phyloP scores from a whole-genome alignment of 805 yeast species.

The Pichia kluyveri region DNA sequence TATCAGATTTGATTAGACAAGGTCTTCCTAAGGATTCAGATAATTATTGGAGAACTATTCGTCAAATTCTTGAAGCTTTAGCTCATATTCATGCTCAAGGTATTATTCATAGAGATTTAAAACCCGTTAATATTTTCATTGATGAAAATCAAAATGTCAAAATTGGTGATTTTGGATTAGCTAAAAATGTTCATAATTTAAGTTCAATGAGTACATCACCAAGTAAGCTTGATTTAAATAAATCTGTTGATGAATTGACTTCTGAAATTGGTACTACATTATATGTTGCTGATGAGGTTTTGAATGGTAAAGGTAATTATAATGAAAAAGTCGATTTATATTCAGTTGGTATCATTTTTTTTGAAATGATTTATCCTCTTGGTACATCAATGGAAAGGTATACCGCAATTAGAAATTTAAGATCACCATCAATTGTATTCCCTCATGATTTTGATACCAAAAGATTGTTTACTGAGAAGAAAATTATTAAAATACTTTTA shows the following conservation, averaged over 20 bases:
- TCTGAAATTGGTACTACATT: conserved; percentile 91
- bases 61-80: conserved; percentile 84
- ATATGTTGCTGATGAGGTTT: conserved; percentile 86
- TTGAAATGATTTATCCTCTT: conserved; percentile 84
- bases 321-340: conserved; percentile 94
- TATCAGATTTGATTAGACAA: conserved; percentile 71
- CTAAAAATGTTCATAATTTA: conserved; percentile 70
- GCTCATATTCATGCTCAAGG: conserved; percentile 90
- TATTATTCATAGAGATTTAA: conserved; percentile 88
- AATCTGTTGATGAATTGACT: conserved; percentile 62
- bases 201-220: conserved; percentile 3
- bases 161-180: conserved; percentile 95
- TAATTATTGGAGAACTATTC: conserved; percentile 83
- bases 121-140: conserved; percentile 92
- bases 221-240: conserved; percentile 12
- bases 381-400: conserved; percentile 94
- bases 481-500: conserved; percentile 56
- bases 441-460: conserved; percentile 57
- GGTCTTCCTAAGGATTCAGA: conserved; percentile 62
- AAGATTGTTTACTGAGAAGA: conserved; percentile 49
- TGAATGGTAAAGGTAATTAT: conserved; percentile 64
- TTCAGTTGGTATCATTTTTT: conserved; percentile 88
- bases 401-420: conserved; percentile 52
- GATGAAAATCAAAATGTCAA: conserved; percentile 84
- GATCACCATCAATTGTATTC: conserved; percentile 53